Evolutionary conservation across 2,329 filamentous ascomycete genomes (phyloP).

Genomic region (Paecilomyces fulvus): DNA sequence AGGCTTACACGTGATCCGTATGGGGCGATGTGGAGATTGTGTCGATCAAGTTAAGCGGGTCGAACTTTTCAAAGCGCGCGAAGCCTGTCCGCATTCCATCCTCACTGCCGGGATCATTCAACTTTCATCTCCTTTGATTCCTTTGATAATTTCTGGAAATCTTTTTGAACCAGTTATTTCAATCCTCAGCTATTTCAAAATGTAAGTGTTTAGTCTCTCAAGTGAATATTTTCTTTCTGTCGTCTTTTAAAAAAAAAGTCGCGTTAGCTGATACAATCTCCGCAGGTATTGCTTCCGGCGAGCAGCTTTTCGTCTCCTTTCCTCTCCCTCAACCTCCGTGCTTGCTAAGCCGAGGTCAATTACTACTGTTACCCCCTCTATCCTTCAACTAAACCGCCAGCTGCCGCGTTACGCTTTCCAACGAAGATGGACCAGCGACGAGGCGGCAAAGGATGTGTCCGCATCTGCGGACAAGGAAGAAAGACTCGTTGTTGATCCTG

Average conservation of each 20-base stretch:
- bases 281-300: conserved; percentile 51
- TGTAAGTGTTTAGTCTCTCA: background rate
- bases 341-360: conserved; percentile 35
- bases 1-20: background rate
- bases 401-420: conserved; percentile 34
- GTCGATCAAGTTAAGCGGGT: background rate
- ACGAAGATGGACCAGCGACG: conserved; percentile 42
- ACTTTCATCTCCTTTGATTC: background rate
- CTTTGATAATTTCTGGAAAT: background rate
- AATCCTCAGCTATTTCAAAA: background rate
- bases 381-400: conserved; percentile 29
- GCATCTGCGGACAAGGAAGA: conserved; percentile 10
- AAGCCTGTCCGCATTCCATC: background rate
- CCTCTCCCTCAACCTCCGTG: conserved; percentile 37
- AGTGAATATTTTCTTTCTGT: background rate
- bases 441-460: conserved; percentile 12
- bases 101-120: background rate
- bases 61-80: background rate
- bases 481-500: conserved; percentile 13
- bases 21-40: background rate
- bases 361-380: conserved; percentile 27
- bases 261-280: background rate
- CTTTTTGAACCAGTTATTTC: background rate
- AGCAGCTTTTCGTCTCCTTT: conserved; percentile 47
- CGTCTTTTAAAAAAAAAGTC: background rate